A percentile compares a stretch with the other conserved stretches of the same genome.
phyloP scores from a whole-genome alignment of 257 asterid species.

The Solanum piurae region DNA sequence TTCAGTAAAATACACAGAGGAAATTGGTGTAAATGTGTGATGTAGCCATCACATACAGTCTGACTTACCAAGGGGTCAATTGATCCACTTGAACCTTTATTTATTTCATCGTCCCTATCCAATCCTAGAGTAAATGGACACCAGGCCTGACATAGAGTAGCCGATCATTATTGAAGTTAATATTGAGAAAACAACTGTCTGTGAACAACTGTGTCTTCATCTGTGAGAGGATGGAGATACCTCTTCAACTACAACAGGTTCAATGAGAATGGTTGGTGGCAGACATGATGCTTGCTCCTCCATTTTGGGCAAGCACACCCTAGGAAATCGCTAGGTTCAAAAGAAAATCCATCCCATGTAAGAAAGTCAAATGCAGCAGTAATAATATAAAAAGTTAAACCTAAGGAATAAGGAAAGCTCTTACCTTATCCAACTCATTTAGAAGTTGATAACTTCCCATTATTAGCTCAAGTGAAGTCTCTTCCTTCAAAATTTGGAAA shows the following conservation, averaged over 20 bases:
- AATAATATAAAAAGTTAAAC: background rate
- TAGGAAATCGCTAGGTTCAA: conserved; percentile 49
- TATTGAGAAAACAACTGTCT: background rate
- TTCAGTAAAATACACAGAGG: background rate
- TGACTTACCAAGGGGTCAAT: conserved; percentile 54
- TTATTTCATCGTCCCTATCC: conserved; percentile 34
- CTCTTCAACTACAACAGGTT: conserved; percentile 47
- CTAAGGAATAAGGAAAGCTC: background rate
- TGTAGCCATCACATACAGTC: background rate
- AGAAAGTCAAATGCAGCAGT: background rate
- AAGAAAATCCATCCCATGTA: conserved; percentile 7
- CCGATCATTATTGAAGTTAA: background rate
- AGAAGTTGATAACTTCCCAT: conserved; percentile 75
- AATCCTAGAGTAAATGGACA: conserved; percentile 49
- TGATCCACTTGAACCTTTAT: conserved; percentile 21
- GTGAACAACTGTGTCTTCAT: background rate
- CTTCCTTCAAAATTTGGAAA: conserved; percentile 61
- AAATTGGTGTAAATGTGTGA: background rate
- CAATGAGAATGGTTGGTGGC: conserved; percentile 14
- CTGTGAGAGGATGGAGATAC: conserved; percentile 25
- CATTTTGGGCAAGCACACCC: conserved; percentile 26
- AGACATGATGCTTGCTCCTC: conserved; percentile 40
- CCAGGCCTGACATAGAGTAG: conserved; percentile 56
- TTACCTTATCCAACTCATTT: conserved; percentile 62
- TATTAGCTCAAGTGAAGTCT: conserved; percentile 52